Percentiles rank a stretch among this genome's conserved stretches.
Conservation (phyloP, 2,329 filamentous ascomycete species). For the Colletotrichum kahawae region DNA sequence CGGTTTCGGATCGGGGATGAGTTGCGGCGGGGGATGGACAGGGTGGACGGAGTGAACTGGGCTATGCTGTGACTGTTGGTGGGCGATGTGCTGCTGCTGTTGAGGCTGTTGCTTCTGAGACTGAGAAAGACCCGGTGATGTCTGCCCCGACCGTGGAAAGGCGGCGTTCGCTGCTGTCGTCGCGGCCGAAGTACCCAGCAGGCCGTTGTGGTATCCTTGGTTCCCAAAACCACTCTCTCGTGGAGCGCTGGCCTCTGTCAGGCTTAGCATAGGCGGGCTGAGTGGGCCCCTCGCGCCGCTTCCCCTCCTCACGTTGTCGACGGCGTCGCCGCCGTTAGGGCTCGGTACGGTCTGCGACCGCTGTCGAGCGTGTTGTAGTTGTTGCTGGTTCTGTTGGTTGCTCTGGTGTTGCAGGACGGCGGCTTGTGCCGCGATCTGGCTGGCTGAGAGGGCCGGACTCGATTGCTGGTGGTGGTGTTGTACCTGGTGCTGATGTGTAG, state of each 20-base stretch:
- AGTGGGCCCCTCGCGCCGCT: slow-evolving; percentile 55
- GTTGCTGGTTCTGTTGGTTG: slow-evolving; percentile 31
- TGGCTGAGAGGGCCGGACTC: slow-evolving; percentile 58
- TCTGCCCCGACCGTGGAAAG: slow-evolving; percentile 69
- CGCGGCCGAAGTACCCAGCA: slow-evolving; percentile 66
- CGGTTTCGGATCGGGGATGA: slow-evolving; percentile 58
- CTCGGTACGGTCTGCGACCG: slow-evolving; percentile 77
- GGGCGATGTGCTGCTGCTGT: slow-evolving; percentile 36
- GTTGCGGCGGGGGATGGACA: slow-evolving; percentile 39
- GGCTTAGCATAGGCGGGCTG: slow-evolving; percentile 66
- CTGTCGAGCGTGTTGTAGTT: slow-evolving; percentile 60
- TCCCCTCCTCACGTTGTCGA: slow-evolving; percentile 39
- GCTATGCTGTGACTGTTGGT: slow-evolving; percentile 20
- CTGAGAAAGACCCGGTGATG: slow-evolving; percentile 49
- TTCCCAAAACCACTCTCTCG: slow-evolving; percentile 59
- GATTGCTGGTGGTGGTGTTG: slow-evolving; percentile 19
- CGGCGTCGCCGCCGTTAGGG: slow-evolving; percentile 29
- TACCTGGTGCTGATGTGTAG: slow-evolving; percentile 5
- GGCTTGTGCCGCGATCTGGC: slow-evolving; percentile 80
- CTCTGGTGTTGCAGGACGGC: slow-evolving; percentile 72
- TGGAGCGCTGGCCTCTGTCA: slow-evolving; percentile 69
- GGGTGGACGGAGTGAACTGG: slow-evolving; percentile 14
- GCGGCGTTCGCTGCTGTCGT: slow-evolving; percentile 76
- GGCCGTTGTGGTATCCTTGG: slow-evolving; percentile 64
- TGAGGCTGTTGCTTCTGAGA: slow-evolving; percentile 32